Base-by-base conservation (phyloP, 768 basidiomycete species). In the Suillus fuscotomentosus region DNA sequence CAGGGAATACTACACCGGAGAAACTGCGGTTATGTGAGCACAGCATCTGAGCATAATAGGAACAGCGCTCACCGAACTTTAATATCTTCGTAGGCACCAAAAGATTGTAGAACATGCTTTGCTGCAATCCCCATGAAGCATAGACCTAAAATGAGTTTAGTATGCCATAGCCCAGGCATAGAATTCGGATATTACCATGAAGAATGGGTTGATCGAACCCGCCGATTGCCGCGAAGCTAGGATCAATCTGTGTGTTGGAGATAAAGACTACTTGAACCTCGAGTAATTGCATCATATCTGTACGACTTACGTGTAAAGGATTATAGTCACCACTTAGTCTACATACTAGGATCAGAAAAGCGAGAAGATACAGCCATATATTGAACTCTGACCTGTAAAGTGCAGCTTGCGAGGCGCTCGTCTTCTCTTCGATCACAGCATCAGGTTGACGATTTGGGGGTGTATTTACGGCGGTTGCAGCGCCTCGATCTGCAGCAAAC, bases 141-240 rank as follows among this genome's bases (percentile, higher is more conserved):
- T 14, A 98, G 85, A 24, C 95, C 89, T 82, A 47, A 24, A 63
- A 51, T 42, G 15, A 31, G 39, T 41, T 42, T 24, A 56, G 14
- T 15, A 43, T 27, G 39, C 34, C 62, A 14, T 14, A 62, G 43
- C 66, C 55, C 38, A 63, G 20, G 39, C 27, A 36, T 27, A 14
- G 5, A 31, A 65, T 54, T n/a, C 20, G 11, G 10, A 36, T 36
- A 54, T 47, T 65, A 81, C 83, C 92, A 69, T 93, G 92, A 20
- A 94, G 79, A 66, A 94, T 95, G 1, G 97, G 97, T 75, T 88
- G 88, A 68, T 94, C 89, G 75, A 97, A 98, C 0, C 95, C 95
- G n/a, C 94, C 96, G 59, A 97, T 90, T 13, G 91, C 90, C 13
- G 97, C 95, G 72, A 97, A 99, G 64, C 93, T 88, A 1, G 97